Conservation (phyloP, 305 asterid species). For the Fraxinus sp. region DNA sequence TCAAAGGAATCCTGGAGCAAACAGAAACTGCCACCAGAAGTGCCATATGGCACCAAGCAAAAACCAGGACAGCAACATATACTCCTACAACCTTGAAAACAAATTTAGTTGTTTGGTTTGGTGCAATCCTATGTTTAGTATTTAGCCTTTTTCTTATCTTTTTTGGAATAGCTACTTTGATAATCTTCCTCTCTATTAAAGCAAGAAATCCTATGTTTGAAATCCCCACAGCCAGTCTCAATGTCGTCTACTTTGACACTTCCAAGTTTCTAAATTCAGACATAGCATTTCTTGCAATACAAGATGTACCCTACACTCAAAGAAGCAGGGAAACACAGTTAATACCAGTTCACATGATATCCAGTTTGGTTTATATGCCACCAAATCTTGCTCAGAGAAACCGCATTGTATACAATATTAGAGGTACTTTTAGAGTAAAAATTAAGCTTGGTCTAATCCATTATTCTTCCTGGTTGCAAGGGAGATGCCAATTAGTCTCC, state of each 20-base stretch:
- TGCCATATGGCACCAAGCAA: conserved; percentile 33
- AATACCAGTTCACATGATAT: conserved; percentile 53
- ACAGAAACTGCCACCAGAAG: conserved; percentile 10
- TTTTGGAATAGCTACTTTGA: conserved; percentile 58
- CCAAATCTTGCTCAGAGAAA: conserved; percentile 55
- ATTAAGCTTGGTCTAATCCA: conserved; percentile 51
- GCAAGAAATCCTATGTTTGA: conserved; percentile 66
- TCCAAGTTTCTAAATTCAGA: conserved; percentile 56
- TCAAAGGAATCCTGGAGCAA: conserved; percentile 38
- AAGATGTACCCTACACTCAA: conserved; percentile 53
- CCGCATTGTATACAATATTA: conserved; percentile 47
- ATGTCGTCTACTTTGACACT: conserved; percentile 45
- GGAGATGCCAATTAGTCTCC: conserved; percentile 50
- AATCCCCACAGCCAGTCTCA: conserved; percentile 54
- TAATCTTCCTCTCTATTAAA: conserved; percentile 50
- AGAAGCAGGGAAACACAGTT: conserved; percentile 38
- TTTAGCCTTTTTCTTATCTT: conserved; percentile 58
- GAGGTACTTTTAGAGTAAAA: conserved; percentile 58
- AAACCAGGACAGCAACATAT: conserved; percentile 51
- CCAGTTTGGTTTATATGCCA: conserved; percentile 60
- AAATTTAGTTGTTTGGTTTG: conserved; percentile 62
- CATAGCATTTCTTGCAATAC: conserved; percentile 55
- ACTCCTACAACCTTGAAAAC: conserved; percentile 45
- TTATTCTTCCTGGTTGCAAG: conserved; percentile 61
- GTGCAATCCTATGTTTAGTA: conserved; percentile 61